Base-by-base conservation (phyloP, 352 stramenopile species). In the Globisporangium cederbergense region DNA sequence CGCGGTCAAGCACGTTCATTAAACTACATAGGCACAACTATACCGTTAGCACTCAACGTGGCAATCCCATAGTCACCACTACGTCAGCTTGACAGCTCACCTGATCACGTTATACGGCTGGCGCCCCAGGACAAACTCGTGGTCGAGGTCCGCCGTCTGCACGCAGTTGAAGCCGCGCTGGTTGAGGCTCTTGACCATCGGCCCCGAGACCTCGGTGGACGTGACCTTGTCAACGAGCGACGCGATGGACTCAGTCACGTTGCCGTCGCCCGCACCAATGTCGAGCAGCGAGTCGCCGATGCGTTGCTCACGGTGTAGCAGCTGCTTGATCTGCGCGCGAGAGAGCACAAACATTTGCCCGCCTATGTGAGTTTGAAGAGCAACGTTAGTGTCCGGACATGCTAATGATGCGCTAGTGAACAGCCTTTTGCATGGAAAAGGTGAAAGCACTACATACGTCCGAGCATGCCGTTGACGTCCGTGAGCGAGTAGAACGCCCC, bases 291-390 rank as follows among this genome's bases (percentile, higher is more conserved):
- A 81, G 1, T 76, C 73, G 20, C 72, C 71, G n/a, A 86, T 60
- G 9, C 61, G 71, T 42, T 82, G 61, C 0, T 90, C 68, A n/a
- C 69, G 77, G 47, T 73, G 73, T 30, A 93, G 67, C 20, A 93
- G 76, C n/a, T 54, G 73, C 65, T 86, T 75, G 53, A 91, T 85
- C 68, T 95, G 87, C 52, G 76, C 74, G 18, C 75, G 67, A 0
- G 84, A 95, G 18, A 93, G 74, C 63, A 95, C 87, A 65, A 95
- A 95, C 86, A 95, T 95, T 77, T 95, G 84, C 38, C 84, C 87
- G 70, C 86, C 84, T 95, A 57, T 20, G 18, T 4, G 7, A n/a
- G 32, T 36, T 10, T 50, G 16, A 55, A 67, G 7, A 22, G 60
- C 25, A 43, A 14, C 16, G 7, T 5, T 36, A 13, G 14, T 40